Conservation (phyloP, 2,329 filamentous ascomycete genomes). For the Fusarium miscanthi region DNA sequence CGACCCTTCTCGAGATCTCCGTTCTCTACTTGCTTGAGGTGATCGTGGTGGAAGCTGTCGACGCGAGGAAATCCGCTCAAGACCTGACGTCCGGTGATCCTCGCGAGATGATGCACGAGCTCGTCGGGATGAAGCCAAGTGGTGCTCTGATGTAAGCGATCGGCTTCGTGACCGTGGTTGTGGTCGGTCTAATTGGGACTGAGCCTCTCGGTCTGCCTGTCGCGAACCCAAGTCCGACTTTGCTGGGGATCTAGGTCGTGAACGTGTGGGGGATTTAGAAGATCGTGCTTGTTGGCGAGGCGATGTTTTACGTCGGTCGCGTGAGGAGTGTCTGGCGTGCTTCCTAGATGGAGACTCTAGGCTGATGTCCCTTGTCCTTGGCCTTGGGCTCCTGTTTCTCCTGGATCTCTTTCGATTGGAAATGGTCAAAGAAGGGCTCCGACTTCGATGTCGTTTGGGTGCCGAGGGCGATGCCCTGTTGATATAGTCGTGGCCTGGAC, state of each 20-base stretch:
- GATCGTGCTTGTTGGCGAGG: conserved; percentile 48
- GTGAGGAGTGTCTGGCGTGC: conserved; percentile 49
- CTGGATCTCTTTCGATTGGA: conserved; percentile 56
- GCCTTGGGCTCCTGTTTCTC: conserved; percentile 51
- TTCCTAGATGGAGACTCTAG: conserved; percentile 50
- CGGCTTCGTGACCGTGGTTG: conserved; percentile 42
- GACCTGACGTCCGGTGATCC: conserved; percentile 34
- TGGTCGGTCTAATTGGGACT: conserved; percentile 34
- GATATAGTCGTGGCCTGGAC: conserved; percentile 45
- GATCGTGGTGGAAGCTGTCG: conserved; percentile 44
- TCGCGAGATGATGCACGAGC: conserved; percentile 40
- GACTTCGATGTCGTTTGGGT: conserved; percentile 56
- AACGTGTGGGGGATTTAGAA: conserved; percentile 45
- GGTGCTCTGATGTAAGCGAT: conserved; percentile 38
- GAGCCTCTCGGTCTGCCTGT: conserved; percentile 41
- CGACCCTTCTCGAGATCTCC: conserved; percentile 45
- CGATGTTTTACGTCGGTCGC: conserved; percentile 48
- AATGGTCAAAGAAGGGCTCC: conserved; percentile 53
- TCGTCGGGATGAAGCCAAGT: conserved; percentile 34
- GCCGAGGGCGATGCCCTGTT: conserved; percentile 52
- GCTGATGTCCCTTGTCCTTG: conserved; percentile 54
- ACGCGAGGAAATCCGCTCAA: conserved; percentile 34
- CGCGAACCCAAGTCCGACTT: conserved; percentile 43
- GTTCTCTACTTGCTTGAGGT: conserved; percentile 44
- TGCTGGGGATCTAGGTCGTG: conserved; percentile 43